Conservation (phyloP, 495 filamentous ascomycete species). For the Lophiotrema nucula region DNA sequence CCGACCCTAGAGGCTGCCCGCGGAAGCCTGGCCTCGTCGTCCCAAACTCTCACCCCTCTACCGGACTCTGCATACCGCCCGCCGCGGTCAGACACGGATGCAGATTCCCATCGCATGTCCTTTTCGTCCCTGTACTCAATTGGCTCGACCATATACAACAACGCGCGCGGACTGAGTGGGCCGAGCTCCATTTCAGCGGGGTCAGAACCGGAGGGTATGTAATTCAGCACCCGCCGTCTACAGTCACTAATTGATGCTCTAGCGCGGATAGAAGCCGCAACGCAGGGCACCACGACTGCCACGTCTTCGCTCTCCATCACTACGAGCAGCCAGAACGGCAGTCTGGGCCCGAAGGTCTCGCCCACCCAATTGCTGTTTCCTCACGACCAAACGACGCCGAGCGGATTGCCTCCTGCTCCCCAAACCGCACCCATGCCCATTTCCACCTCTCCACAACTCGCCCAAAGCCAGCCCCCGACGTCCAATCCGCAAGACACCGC, state of each 20-base stretch:
- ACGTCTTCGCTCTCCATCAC: slow-evolving; percentile 57
- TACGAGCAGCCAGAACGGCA: slow-evolving; percentile 45
- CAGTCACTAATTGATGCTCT: slow-evolving; percentile 1
- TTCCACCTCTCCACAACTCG: slow-evolving; percentile 24
- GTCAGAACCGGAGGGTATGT: slow-evolving; percentile 40
- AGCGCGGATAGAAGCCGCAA: slow-evolving; percentile 14
- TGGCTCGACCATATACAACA: slow-evolving; percentile 51
- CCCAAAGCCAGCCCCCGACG: slow-evolving; percentile 3
- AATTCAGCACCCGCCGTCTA: background rate
- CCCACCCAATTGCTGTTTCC: slow-evolving; percentile 36
- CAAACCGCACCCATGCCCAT: slow-evolving; percentile 46
- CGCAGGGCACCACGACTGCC: slow-evolving; percentile 46
- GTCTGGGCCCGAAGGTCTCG: slow-evolving; percentile 37
- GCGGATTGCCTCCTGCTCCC: slow-evolving; percentile 42
- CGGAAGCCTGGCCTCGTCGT: slow-evolving; percentile 2
- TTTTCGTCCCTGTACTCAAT: slow-evolving; percentile 66
- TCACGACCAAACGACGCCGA: slow-evolving; percentile 40
- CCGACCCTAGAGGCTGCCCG: slow-evolving; percentile 24
- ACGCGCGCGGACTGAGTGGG: slow-evolving; percentile 37
- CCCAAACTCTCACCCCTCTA: slow-evolving; percentile 35
- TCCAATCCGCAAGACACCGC: background rate
- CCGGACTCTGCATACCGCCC: slow-evolving; percentile 45
- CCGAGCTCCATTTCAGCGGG: slow-evolving; percentile 46
- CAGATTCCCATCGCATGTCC: slow-evolving; percentile 62
- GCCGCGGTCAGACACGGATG: slow-evolving; percentile 33